phyloP scores from a whole-genome alignment of 441 rosid species.

The Eutrema salsugineum region DNA sequence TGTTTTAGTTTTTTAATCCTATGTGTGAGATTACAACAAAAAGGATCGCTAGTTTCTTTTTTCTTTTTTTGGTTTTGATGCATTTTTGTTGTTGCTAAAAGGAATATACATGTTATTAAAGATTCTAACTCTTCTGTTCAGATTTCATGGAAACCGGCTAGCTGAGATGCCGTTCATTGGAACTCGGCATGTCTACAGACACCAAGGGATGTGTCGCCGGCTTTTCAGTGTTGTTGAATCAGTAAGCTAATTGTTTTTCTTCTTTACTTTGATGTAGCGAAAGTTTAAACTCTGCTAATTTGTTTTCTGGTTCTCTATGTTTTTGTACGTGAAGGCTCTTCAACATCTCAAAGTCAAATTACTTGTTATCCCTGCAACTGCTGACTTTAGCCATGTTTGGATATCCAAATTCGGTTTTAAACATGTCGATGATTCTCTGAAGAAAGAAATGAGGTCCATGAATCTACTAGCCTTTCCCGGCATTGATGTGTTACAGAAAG shows the following conservation, averaged over 20 bases:
- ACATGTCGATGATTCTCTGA: constrained; percentile 43
- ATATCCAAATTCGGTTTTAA: constrained; percentile 70
- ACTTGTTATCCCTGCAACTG: constrained; percentile 76
- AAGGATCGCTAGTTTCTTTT: no score
- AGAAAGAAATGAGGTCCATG: constrained; percentile 58
- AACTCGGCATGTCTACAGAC: constrained; percentile 81
- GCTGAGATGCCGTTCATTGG: constrained; percentile 97
- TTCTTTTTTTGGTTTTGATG: neutral
- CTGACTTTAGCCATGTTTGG: constrained; percentile 77
- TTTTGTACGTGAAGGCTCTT: constrained; percentile 46
- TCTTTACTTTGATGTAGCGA: neutral
- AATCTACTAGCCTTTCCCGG: constrained; percentile 85
- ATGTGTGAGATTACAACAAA: neutral
- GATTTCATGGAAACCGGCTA: constrained; percentile 70
- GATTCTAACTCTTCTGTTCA: constrained; percentile 15
- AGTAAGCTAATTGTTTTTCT: constrained; percentile 36
- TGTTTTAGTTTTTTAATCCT: neutral
- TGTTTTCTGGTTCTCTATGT: neutral
- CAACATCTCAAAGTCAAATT: constrained; percentile 58
- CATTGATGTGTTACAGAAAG: constrained; percentile 73
- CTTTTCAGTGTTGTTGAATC: constrained; percentile 70
- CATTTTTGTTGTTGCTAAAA: neutral
- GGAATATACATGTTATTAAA: neutral
- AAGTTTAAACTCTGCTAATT: neutral
- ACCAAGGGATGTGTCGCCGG: constrained; percentile 88